Conservation (phyloP, 1,284 basidiomycete genomes). For the Entoloma clypeatum region DNA sequence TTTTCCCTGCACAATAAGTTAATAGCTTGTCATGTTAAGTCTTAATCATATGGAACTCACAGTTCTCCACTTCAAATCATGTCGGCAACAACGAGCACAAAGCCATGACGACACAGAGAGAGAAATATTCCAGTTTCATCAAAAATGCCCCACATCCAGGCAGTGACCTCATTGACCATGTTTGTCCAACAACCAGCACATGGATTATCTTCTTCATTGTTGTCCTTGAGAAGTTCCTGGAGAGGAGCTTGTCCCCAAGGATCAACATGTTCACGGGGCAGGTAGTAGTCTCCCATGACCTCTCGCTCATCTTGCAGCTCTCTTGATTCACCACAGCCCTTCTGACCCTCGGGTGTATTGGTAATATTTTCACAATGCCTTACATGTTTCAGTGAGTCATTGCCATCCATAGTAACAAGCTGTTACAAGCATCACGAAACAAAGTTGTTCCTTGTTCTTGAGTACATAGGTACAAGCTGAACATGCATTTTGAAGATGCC, state of each 20-base stretch:
- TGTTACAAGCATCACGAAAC: slow-evolving; percentile 20
- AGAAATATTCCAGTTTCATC: slow-evolving; percentile 31
- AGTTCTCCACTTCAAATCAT: slow-evolving; percentile 29
- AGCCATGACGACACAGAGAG: slow-evolving; percentile 24
- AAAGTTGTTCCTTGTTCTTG: slow-evolving; percentile 20
- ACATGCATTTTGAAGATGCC: slow-evolving; percentile 21
- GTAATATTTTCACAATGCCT: slow-evolving; percentile 4
- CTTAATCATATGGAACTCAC: slow-evolving; percentile 18
- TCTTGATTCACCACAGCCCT: slow-evolving; percentile 3
- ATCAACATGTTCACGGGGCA: slow-evolving; percentile 20
- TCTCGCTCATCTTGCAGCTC: slow-evolving; percentile 16
- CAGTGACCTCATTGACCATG: slow-evolving; percentile 20
- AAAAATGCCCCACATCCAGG: slow-evolving; percentile 28
- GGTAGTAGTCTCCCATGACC: slow-evolving; percentile 19
- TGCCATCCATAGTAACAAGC: slow-evolving; percentile 30
- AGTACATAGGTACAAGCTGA: slow-evolving; percentile 27
- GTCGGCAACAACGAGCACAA: slow-evolving; percentile 22
- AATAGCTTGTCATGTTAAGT: slow-evolving; percentile 3
- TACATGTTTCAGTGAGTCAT: slow-evolving; percentile 28
- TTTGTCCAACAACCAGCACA: slow-evolving; percentile 25
- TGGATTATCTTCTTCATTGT: slow-evolving; percentile 9
- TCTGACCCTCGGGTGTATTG: not conserved
- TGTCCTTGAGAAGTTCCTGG: not conserved
- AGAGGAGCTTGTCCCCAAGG: slow-evolving; percentile 15
- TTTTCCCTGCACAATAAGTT: slow-evolving; percentile 24